Evolutionary conservation across 2,329 filamentous ascomycete species (phyloP).

Genomic region (Diaporthe sp.): DNA sequence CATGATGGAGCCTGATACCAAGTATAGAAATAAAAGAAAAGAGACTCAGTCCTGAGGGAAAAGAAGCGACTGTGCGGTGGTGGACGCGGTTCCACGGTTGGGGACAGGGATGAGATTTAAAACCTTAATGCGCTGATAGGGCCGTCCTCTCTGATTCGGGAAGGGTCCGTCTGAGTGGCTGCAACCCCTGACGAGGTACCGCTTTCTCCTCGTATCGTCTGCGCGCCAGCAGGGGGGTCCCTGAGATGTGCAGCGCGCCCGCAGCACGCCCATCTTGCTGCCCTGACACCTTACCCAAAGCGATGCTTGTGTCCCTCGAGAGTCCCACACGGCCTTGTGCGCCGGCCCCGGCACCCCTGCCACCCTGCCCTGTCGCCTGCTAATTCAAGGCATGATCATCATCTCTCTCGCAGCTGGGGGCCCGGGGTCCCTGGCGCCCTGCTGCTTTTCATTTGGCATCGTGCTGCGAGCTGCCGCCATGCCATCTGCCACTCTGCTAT

Average conservation of each 20-base stretch:
- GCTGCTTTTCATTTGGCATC: constrained; percentile 7
- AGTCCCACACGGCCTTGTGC: background rate
- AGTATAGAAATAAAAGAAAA: constrained; percentile 26
- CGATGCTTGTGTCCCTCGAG: background rate
- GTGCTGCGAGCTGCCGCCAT: constrained; percentile 8
- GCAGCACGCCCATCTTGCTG: constrained; percentile 27
- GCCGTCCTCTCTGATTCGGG: constrained; percentile 25
- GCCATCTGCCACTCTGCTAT: constrained; percentile 28
- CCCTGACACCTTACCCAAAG: constrained; percentile 39
- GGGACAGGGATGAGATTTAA: constrained; percentile 28
- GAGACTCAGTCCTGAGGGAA: background rate
- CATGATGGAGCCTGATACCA: constrained; percentile 36
- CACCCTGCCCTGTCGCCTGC: constrained; percentile 18
- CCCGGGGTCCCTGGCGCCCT: background rate
- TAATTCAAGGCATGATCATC: constrained; percentile 28
- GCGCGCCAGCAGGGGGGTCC: constrained; percentile 20
- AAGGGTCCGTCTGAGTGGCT: constrained; percentile 32
- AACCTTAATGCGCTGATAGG: constrained; percentile 42
- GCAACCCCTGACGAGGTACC: constrained; percentile 29
- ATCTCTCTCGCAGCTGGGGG: constrained; percentile 11
- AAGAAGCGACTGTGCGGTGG: constrained; percentile 15
- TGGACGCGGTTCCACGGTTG: constrained; percentile 22
- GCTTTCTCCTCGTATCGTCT: constrained; percentile 31
- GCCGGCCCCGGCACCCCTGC: constrained; percentile 17
- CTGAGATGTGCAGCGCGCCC: constrained; percentile 7